Evolutionary conservation across 495 filamentous ascomycete genomes (phyloP).

Genomic region (Neurospora intermedia): DNA sequence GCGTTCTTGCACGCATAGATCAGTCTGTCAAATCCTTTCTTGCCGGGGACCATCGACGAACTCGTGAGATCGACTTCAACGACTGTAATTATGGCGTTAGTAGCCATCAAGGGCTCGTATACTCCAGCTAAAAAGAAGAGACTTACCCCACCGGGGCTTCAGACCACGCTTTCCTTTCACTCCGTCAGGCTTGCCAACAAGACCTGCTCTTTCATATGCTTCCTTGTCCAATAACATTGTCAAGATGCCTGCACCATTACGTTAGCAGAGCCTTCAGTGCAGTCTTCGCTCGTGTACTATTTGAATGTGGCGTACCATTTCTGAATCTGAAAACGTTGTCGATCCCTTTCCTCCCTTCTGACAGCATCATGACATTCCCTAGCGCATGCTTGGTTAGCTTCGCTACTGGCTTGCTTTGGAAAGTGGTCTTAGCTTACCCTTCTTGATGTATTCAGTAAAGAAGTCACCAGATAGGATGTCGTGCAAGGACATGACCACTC

Average conservation of each 20-base stretch:
- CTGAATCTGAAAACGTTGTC: slow-evolving; percentile 69
- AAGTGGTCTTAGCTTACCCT: slow-evolving; percentile 40
- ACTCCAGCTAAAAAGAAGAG: background rate
- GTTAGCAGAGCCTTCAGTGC: background rate
- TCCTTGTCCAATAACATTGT: slow-evolving; percentile 73
- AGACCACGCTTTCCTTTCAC: slow-evolving; percentile 43
- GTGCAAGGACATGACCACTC: slow-evolving; percentile 63
- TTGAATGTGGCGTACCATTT: slow-evolving; percentile 42
- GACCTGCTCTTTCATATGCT: slow-evolving; percentile 72
- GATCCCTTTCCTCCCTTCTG: slow-evolving; percentile 67
- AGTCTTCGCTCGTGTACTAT: background rate
- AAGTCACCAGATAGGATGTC: slow-evolving; percentile 67
- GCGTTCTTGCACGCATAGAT: slow-evolving; percentile 79
- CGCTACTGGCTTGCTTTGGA: background rate
- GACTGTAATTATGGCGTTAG: slow-evolving; percentile 34
- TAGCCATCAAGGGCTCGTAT: background rate
- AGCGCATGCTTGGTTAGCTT: background rate
- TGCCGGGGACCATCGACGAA: slow-evolving; percentile 79
- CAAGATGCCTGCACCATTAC: slow-evolving; percentile 46
- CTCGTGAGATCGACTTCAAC: slow-evolving; percentile 72
- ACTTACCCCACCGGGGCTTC: slow-evolving; percentile 41
- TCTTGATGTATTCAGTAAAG: slow-evolving; percentile 78
- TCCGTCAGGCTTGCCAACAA: slow-evolving; percentile 61
- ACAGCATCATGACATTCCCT: slow-evolving; percentile 89
- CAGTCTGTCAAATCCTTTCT: slow-evolving; percentile 81